Evolutionary conservation across 2,329 filamentous ascomycete species (phyloP), one percentile per base, ranked within the genome.

Genomic region (Ciborinia camelliae): DNA sequence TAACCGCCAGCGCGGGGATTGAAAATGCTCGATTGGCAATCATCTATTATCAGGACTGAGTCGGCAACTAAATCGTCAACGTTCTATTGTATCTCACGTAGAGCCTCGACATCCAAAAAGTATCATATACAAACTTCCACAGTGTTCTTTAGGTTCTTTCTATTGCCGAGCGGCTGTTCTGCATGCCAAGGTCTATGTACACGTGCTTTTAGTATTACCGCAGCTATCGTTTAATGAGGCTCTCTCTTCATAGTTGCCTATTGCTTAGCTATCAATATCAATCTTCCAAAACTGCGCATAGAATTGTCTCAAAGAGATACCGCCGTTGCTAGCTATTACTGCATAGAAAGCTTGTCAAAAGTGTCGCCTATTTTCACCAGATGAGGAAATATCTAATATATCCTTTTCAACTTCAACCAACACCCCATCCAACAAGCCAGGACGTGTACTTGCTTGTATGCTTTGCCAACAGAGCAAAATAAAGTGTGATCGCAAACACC

Each of bases 401-500:
- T 58, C 55, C 28, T 41, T 28, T 14, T 4, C 41, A 4, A 26
- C 28, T 7, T 41, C 41, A 18, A 47, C 28, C 41, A n/a, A 15
- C 54, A 35, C 41, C 41, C 32, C 39, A 45, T 18, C 55, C 41
- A 28, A 51, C 7, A 72, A 68, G 55, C 64, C 67, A 62, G 67
- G 68, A 45, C 67, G 71, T 37, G 67, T 71, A 15, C 78, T 82
- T 39, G 79, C 84, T 0, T 94, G 90, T 72, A 81, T 91, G 18
- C 81, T 87, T 26, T 94, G 90, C 73, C 89, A 92, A 74, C 88
- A 90, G 74, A 85, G 89, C 67, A 92, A 92, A 75, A 83, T 92
- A 50, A 87, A 87, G 66, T 92, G 90, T 76, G 86, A 91, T 75
- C 89, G 88, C 76, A 85, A 82, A 70, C 87, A 87, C 75, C 89